phyloP scores from a whole-genome alignment of 2,329 filamentous ascomycete genomes.

The Colletotrichum agaves region DNA sequence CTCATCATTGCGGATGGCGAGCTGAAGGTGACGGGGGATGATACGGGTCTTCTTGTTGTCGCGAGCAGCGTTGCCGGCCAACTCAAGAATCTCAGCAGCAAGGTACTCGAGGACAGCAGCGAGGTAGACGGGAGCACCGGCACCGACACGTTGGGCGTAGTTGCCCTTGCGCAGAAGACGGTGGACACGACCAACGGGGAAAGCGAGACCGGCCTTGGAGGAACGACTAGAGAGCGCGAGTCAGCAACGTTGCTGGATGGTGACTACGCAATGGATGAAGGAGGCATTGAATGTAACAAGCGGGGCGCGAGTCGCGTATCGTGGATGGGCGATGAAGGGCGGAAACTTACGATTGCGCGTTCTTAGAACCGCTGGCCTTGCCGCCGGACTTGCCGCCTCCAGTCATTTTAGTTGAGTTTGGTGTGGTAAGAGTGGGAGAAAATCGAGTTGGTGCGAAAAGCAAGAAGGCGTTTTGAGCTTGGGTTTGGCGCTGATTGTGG shows the following conservation, averaged over 20 bases:
- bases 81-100: constrained; percentile 97
- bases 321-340: background rate
- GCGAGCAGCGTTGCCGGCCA: constrained; percentile 97
- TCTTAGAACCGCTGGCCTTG: constrained; percentile 99
- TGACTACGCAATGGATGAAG: too few relatives aligned
- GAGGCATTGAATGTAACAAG: background rate
- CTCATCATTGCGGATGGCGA: constrained; percentile 99
- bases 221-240: constrained; percentile 75
- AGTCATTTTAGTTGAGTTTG: constrained; percentile 87
- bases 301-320: background rate
- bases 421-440: constrained; percentile 44
- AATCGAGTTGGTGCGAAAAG: constrained; percentile 29
- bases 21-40: constrained; percentile 97
- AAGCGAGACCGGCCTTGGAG: constrained; percentile 98
- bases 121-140: constrained; percentile 96
- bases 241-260: too few relatives aligned
- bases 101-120: constrained; percentile 98
- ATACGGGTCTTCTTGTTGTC: constrained; percentile 99
- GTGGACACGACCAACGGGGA: constrained; percentile 99
- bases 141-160: constrained; percentile 99
- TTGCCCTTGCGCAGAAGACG: constrained; percentile 99
- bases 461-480: constrained; percentile 26
- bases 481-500: constrained; percentile 42
- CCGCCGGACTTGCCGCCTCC: constrained; percentile 99
- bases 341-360: constrained; percentile 92